Conservation (phyloP, 805 yeast species). For the Candida nemodendra region DNA sequence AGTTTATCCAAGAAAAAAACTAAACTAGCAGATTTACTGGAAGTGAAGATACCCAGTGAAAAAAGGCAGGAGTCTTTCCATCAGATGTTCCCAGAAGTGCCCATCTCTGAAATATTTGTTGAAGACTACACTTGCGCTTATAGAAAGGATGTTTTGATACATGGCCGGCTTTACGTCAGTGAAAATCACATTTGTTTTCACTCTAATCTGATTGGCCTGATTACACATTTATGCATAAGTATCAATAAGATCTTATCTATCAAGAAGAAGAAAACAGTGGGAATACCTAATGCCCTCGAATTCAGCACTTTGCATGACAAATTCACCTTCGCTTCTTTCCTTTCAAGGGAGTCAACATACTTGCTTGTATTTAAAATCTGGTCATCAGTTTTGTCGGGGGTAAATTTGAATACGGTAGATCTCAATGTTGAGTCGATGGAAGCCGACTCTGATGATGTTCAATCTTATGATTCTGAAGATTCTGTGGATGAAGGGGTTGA, state of each 20-base stretch:
- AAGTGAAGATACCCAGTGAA: constrained; percentile 39
- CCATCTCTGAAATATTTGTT: constrained; percentile 50
- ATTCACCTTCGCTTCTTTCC: constrained; percentile 63
- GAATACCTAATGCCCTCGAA: constrained; percentile 68
- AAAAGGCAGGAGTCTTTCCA: constrained; percentile 63
- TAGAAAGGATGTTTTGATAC: constrained; percentile 61
- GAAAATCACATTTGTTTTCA: constrained; percentile 59
- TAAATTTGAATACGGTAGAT: constrained; percentile 19
- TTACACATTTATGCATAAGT: constrained; percentile 56
- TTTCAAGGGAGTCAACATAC: constrained; percentile 56
- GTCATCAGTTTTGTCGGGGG: constrained; percentile 43
- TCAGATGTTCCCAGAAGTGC: constrained; percentile 52
- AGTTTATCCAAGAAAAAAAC: constrained; percentile 10
- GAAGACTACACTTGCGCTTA: constrained; percentile 66
- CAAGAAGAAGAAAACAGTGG: constrained; percentile 61
- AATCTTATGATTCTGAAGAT: constrained; percentile 25
- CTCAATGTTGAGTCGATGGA: constrained; percentile 29
- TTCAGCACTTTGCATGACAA: constrained; percentile 62
- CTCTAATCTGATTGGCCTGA: constrained; percentile 67
- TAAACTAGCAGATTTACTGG: constrained; percentile 19
- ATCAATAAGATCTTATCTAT: constrained; percentile 61
- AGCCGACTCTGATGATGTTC: constrained; percentile 35
- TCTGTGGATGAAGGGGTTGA: constrained; percentile 23
- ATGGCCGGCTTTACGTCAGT: constrained; percentile 62
- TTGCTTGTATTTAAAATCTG: constrained; percentile 58